phyloP scores from a whole-genome alignment of 139 green algal genomes.

The Coccomyxa sp. region DNA sequence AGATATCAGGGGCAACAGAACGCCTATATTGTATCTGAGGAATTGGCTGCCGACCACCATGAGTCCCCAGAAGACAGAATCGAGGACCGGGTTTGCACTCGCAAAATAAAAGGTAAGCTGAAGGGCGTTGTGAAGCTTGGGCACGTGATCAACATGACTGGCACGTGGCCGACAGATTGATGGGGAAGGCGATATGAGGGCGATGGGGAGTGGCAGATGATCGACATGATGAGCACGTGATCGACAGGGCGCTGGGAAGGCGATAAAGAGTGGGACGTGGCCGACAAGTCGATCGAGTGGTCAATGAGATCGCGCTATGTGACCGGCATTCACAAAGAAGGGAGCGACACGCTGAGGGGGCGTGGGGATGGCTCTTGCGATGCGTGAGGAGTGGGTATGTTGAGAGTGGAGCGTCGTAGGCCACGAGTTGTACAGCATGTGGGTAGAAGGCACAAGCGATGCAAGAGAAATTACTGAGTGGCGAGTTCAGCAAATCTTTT shows the following conservation, averaged over 20 bases:
- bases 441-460: no score
- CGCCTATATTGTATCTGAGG: no score
- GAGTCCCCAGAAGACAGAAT: no score
- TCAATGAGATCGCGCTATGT: not conserved
- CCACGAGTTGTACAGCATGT: constrained; percentile 1
- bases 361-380: not conserved
- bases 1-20: no score
- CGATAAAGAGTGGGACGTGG: not conserved
- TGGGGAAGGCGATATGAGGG: not conserved
- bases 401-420: not conserved
- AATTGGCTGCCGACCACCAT: no score
- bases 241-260: not conserved
- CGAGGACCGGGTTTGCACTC: not conserved
- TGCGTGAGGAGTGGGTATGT: no score
- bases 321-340: not conserved
- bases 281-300: not conserved
- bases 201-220: not conserved
- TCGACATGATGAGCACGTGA: not conserved
- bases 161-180: not conserved
- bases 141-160: not conserved
- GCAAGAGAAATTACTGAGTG: not conserved
- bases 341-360: not conserved
- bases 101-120: not conserved
- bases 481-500: not conserved
- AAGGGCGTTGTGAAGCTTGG: not conserved